phyloP scores from a whole-genome alignment of 2,329 filamentous ascomycete genomes.

The Colletotrichum sidae region DNA sequence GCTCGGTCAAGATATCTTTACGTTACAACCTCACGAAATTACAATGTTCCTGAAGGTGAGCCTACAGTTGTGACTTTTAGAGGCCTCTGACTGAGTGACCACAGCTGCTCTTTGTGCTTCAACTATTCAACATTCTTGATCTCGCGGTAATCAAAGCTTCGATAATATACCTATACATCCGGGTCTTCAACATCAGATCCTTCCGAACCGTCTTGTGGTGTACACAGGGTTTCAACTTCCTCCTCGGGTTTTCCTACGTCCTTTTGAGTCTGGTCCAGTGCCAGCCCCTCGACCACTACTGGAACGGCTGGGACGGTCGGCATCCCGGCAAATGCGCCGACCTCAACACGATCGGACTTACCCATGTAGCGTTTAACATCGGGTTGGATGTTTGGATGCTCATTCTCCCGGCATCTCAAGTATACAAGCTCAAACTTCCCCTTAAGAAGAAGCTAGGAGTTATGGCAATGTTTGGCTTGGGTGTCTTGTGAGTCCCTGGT shows the following conservation, averaged over 20 bases:
- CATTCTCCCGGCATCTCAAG: constrained; percentile 50
- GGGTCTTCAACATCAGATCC: constrained; percentile 7
- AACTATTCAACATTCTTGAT: constrained; percentile 46
- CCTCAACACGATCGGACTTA: neutral
- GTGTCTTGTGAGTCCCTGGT: constrained; percentile 52
- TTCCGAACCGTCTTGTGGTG: constrained; percentile 6
- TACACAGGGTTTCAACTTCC: constrained; percentile 2
- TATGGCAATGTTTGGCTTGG: constrained; percentile 49
- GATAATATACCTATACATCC: constrained; percentile 16
- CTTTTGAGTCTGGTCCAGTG: constrained; percentile 8
- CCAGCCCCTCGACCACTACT: constrained; percentile 6
- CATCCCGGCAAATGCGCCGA: constrained; percentile 4
- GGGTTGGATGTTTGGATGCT: constrained; percentile 1
- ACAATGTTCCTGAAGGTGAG: constrained; percentile 45
- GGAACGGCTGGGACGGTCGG: constrained; percentile 19
- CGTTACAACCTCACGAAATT: constrained; percentile 41
- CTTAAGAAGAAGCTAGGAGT: constrained; percentile 51
- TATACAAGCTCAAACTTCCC: constrained; percentile 46
- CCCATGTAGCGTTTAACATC: constrained; percentile 9
- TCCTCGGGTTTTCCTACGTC: neutral
- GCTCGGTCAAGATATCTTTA: constrained; percentile 53
- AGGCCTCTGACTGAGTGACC: neutral
- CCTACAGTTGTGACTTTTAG: neutral
- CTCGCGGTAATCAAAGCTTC: constrained; percentile 39
- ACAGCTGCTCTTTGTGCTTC: constrained; percentile 43